Evolutionary conservation across 768 basidiomycete species (phyloP).

Genomic region (Termitomyces titanicus): DNA sequence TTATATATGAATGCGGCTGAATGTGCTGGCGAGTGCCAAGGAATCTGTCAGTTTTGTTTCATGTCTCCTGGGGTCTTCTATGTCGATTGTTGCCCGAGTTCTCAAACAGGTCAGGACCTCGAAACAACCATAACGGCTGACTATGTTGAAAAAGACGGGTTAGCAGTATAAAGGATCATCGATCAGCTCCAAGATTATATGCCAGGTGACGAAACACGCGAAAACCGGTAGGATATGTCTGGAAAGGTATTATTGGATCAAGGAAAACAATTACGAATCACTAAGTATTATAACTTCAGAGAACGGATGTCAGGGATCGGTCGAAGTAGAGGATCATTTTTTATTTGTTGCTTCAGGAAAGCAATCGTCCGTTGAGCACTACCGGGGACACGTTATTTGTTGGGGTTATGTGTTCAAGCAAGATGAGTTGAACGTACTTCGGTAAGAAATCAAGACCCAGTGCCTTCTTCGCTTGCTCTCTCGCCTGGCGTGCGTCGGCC

Average conservation of each 20-base stretch:
- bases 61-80: background rate
- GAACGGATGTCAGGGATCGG: background rate
- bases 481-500: conserved; percentile 18
- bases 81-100: background rate
- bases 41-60: background rate
- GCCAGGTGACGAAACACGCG: too few relatives aligned
- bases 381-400: background rate
- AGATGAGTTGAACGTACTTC: conserved; percentile 4
- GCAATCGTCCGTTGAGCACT: conserved; percentile 15
- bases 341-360: conserved; percentile 9
- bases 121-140: background rate
- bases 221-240: too few relatives aligned
- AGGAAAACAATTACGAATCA: background rate
- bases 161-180: too few relatives aligned
- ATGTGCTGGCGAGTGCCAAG: background rate
- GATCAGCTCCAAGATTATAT: too few relatives aligned
- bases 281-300: conserved; percentile 7
- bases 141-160: background rate
- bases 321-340: background rate
- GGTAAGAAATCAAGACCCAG: conserved; percentile 18
- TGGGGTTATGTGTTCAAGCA: background rate
- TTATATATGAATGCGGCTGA: conserved; percentile 1
- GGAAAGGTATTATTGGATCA: background rate
- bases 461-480: conserved; percentile 21
- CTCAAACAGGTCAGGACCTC: background rate